Conservation (phyloP, 1,139 yeast genomes). For the Yamadazyma spencermartinsiae region DNA sequence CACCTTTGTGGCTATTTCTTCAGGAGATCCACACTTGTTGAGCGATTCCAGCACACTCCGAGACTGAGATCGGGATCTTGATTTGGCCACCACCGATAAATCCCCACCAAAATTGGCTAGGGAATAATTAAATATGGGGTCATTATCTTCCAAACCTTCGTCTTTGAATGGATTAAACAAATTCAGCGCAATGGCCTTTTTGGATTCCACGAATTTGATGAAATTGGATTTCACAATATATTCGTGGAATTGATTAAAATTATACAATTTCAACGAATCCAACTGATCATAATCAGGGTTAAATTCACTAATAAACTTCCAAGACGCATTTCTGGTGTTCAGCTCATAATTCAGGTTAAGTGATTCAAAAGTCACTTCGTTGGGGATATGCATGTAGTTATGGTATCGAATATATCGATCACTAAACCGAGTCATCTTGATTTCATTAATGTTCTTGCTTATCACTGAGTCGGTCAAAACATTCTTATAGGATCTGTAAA, state of each 20-base stretch:
- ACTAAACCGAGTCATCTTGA: conserved; percentile 22
- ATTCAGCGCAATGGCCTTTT: background rate
- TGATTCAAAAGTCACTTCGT: conserved; percentile 9
- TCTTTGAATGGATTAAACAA: background rate
- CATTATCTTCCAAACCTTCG: conserved; percentile 1
- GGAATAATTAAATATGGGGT: conserved; percentile 6
- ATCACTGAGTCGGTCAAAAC: conserved; percentile 3
- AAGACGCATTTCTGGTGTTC: background rate
- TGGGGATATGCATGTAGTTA: conserved; percentile 24
- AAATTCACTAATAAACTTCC: background rate
- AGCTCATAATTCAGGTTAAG: conserved; percentile 14
- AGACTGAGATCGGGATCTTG: background rate
- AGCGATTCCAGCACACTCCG: background rate
- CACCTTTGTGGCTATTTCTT: background rate
- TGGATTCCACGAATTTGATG: background rate
- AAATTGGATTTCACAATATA: background rate
- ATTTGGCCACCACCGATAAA: background rate
- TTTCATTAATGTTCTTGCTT: conserved; percentile 20
- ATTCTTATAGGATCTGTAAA: conserved; percentile 4
- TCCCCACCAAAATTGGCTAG: conserved; percentile 3
- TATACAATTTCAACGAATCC: background rate
- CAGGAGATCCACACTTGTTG: background rate
- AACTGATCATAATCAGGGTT: background rate
- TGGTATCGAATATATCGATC: conserved; percentile 16
- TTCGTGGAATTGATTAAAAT: background rate